Evolutionary conservation across 441 rosid genomes (phyloP), one percentile per base, ranked within the genome.

Genomic region (Viola pubescens): DNA sequence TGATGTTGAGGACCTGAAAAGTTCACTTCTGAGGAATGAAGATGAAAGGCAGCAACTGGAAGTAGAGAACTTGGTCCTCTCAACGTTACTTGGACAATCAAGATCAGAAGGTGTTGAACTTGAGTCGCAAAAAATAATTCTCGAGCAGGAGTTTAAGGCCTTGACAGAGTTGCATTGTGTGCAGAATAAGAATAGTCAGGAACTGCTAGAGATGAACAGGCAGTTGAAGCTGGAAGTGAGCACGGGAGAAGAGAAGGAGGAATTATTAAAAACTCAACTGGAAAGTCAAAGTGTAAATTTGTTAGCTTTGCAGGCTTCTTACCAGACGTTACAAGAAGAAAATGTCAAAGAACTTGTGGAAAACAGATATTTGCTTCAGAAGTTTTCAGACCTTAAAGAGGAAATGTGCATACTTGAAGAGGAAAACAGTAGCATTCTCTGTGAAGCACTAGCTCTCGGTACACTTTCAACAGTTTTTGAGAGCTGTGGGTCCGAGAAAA

Each of bases 401-500:
- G 78, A 84, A 62, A 79, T 77, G 74, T 19, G 34, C 43, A 34
- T 66, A 47, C 84, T 79, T 62, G 84, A 81, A 68, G 89, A 83
- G 72, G 94, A 94, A 72, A 86, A 81, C 62, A 47, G 52, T 50
- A 73, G 63, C 52, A 49, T 76, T 69, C 64, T 86, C 63, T 73
- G 68, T 60, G 91, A 94, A 69, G 83, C 76, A 52, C 56, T 83
- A 48, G 70, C 80, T 61, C 70, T 81, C 62, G 49, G 77, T 56
- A 82, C 37, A 68, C 70, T 75, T 61, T 82, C 85, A 48, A 51
- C 73, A 61, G 79, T 88, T 74, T 81, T 78, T 58, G 70, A 65
- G 76, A 79, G 83, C 67, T 77, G 85, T 64, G 84, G 81, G 52
- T 60, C 68, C 48, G 85, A 88, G 75, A 87, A 82, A 80, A 71